Conservation (phyloP, 352 stramenopile genomes). For the Phytophthora syringae region DNA sequence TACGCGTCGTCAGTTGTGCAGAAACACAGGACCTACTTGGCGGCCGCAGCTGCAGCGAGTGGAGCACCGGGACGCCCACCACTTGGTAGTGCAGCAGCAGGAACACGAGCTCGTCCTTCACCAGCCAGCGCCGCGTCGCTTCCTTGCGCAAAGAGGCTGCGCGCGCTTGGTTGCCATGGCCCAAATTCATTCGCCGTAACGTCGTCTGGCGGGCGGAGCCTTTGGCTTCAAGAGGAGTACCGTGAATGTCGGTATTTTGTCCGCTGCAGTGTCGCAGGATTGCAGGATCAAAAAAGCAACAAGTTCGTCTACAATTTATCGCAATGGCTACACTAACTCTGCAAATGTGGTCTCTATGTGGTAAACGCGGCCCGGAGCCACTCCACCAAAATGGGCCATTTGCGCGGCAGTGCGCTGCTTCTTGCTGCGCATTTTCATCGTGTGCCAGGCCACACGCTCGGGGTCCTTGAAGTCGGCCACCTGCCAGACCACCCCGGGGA, state of each 20-base stretch:
- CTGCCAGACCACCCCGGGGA: conserved; percentile 80
- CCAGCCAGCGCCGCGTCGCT: conserved; percentile 73
- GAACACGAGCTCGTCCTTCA: conserved; percentile 86
- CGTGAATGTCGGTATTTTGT: conserved; percentile 15
- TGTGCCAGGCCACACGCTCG: conserved; percentile 88
- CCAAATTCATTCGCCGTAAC: conserved; percentile 30
- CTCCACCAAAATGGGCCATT: conserved; percentile 51
- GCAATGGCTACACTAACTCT: background rate
- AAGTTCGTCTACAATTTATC: background rate
- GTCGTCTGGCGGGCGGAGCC: conserved; percentile 24
- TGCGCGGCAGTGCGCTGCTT: conserved; percentile 79
- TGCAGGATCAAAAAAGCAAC: background rate
- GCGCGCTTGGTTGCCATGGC: conserved; percentile 37
- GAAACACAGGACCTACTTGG: conserved; percentile 52
- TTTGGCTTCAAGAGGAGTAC: conserved; percentile 35
- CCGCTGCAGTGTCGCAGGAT: conserved; percentile 19
- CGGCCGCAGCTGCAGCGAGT: conserved; percentile 52
- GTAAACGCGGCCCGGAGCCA: conserved; percentile 45
- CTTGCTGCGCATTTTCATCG: conserved; percentile 95
- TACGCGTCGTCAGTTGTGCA: background rate
- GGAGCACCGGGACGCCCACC: conserved; percentile 49
- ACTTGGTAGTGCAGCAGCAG: conserved; percentile 63
- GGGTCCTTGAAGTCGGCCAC: conserved; percentile 68
- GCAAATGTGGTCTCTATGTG: conserved; percentile 35
- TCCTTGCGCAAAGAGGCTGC: conserved; percentile 48